Conservation (phyloP, 2,329 filamentous ascomycete species). For the Phialophora verrucosa region DNA sequence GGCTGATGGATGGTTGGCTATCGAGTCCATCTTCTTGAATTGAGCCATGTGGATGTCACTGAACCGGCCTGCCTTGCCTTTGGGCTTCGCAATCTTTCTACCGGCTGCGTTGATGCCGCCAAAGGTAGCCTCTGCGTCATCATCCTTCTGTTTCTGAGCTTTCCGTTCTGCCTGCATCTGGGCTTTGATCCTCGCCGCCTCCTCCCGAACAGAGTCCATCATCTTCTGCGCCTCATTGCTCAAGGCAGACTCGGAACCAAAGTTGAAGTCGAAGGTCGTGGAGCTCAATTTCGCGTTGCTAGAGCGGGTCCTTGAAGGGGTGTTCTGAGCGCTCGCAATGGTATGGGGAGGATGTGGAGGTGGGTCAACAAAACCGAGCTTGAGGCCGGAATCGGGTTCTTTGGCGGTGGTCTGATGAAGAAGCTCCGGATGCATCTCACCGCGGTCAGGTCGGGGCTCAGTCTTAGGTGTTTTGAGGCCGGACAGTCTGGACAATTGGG, state of each 20-base stretch:
- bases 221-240: conserved; percentile 61
- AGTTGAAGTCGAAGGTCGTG: conserved; percentile 54
- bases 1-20: conserved; percentile 81
- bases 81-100: conserved; percentile 80
- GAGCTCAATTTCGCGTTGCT: conserved; percentile 43
- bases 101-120: conserved; percentile 46
- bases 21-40: conserved; percentile 98
- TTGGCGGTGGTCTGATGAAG: conserved; percentile 76
- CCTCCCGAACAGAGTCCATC: conserved; percentile 71
- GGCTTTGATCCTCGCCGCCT: conserved; percentile 73
- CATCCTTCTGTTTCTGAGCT: conserved; percentile 58
- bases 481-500: conserved; percentile 45
- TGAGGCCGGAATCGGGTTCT: conserved; percentile 76
- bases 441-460: conserved; percentile 70
- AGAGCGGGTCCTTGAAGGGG: conserved; percentile 45
- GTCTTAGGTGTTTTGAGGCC: conserved; percentile 65
- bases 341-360: conserved; percentile 31
- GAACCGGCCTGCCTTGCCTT: conserved; percentile 77
- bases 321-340: conserved; percentile 43
- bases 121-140: conserved; percentile 51
- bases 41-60: conserved; percentile 84
- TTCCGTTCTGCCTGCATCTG: conserved; percentile 69
- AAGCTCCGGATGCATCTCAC: conserved; percentile 92
- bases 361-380: conserved; percentile 70
- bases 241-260: conserved; percentile 51